Evolutionary conservation across 1,284 basidiomycete genomes (phyloP).

Genomic region (Ustilago xerochloae): DNA sequence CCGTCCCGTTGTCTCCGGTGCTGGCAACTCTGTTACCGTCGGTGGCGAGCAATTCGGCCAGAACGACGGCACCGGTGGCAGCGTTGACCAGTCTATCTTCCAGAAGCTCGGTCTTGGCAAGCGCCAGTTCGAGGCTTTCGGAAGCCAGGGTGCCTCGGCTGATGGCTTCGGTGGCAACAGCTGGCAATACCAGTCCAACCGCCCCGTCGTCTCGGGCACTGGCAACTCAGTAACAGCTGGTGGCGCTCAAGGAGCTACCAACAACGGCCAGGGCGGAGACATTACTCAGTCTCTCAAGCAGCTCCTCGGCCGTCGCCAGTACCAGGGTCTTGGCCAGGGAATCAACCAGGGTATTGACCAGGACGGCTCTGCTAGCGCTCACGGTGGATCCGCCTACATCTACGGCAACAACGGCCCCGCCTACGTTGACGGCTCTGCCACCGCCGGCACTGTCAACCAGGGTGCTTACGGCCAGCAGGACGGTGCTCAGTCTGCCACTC

Average conservation of each 20-base stretch:
- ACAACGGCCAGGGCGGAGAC: constrained; percentile 32
- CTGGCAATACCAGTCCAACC: constrained; percentile 31
- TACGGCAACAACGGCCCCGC: constrained; percentile 26
- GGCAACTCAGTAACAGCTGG: constrained; percentile 33
- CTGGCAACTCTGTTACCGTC: constrained; percentile 30
- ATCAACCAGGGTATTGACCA: constrained; percentile 34
- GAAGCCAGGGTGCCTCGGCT: constrained; percentile 21
- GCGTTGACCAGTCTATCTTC: constrained; percentile 12
- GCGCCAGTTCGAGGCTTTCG: constrained; percentile 23
- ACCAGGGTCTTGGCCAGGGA: constrained; percentile 38
- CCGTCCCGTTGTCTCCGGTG: constrained; percentile 21
- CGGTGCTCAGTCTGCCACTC: constrained; percentile 36
- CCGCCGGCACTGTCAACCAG: constrained; percentile 24
- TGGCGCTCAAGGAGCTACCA: constrained; percentile 22
- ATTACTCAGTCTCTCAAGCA: constrained; percentile 27
- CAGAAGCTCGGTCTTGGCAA: constrained; percentile 26
- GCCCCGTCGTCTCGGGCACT: constrained; percentile 27
- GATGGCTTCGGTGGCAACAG: constrained; percentile 20
- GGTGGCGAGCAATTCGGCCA: constrained; percentile 25
- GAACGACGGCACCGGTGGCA: constrained; percentile 26
- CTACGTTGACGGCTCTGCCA: constrained; percentile 22
- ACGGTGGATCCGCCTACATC: constrained; percentile 27
- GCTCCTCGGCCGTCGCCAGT: constrained; percentile 25
- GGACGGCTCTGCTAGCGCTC: constrained; percentile 23
- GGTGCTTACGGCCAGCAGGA: constrained; percentile 21